Evolutionary conservation across 163 green algal genomes (phyloP), one percentile per base, ranked within the genome.

Genomic region (Scenedesmus sp.): DNA sequence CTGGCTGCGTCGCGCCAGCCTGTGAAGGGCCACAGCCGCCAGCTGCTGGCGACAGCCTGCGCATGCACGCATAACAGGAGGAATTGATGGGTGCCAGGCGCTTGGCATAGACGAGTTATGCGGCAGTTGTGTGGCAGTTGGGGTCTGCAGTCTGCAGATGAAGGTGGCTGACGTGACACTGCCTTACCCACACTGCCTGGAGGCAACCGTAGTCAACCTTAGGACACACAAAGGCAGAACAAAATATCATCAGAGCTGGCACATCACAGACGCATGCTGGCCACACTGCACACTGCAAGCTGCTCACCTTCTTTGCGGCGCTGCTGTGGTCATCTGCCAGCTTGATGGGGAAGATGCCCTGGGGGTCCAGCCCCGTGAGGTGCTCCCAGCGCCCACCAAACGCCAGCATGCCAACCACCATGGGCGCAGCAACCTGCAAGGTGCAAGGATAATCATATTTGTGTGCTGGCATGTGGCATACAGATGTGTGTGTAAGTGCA

Each of bases 371-470:
- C 2, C 79, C 90, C 54, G 95, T 82, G 66, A 93, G 60, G 70
- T 55, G 12, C 88, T 90, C 76, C 94, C 96, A 98, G 4, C 54
- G 77, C 0, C 90, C 90, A 10, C 94, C 95, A 92, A 96, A 97
- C 7, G 94, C 93, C 46, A 96, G 74, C 83, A 93, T 92, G n/a
- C 95, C 96, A 90, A 97, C 52, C n/a, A 97, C 89, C 90, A 95
- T 88, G 1, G 94, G 94, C 12, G 95, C 94, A 8, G 95, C 95
- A 0, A 88, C 87, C 87, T 91, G 87, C 70, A 77, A 46, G 20
- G 70, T 52, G 20, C 79, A 62, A 46, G 34, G 34, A 46, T 46
- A 46, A 46, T 46, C 34, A 46, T 46, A 46, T 46, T 46, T 46
- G 34, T 46, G 34, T 46, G 34, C 34, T 46, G 34, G 34, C 34